Evolutionary conservation across 768 basidiomycete genomes (phyloP).

Genomic region (Boletus rubroflammeus): DNA sequence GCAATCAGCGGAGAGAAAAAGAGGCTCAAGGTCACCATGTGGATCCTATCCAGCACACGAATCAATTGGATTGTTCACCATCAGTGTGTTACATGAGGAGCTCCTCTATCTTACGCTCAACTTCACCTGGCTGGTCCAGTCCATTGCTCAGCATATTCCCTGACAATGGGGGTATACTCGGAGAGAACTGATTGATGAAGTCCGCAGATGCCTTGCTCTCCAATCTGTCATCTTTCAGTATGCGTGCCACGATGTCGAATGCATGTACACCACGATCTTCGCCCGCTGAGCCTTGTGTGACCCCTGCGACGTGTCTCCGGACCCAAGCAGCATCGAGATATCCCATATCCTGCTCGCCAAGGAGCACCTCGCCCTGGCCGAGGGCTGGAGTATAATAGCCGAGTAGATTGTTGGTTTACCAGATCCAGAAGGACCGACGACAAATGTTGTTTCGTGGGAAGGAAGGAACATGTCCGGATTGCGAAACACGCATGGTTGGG

Average conservation of each 20-base stretch:
- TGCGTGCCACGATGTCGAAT: constrained; percentile 48
- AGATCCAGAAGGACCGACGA: too few relatives aligned
- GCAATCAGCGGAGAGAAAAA: constrained; percentile 26
- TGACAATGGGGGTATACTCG: background rate
- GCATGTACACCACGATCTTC: constrained; percentile 31
- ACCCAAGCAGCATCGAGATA: too few relatives aligned
- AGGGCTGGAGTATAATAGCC: too few relatives aligned
- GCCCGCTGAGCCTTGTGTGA: too few relatives aligned
- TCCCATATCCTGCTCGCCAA: too few relatives aligned
- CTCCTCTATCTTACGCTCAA: constrained; percentile 59
- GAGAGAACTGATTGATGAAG: constrained; percentile 24
- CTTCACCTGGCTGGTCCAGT: constrained; percentile 33
- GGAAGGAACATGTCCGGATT: too few relatives aligned
- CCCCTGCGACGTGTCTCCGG: too few relatives aligned
- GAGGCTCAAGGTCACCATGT: constrained; percentile 28
- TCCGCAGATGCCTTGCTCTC: background rate
- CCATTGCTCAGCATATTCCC: constrained; percentile 39
- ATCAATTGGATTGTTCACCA: background rate
- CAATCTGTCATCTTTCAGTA: constrained; percentile 46
- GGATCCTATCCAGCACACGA: constrained; percentile 16
- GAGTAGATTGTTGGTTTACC: too few relatives aligned
- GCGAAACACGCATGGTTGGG: too few relatives aligned
- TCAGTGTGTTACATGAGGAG: constrained; percentile 22
- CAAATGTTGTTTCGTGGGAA: too few relatives aligned
- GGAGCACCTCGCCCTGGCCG: too few relatives aligned